Evolutionary conservation across 2,329 filamentous ascomycete genomes (phyloP).

Genomic region (Penicillium decumbens): DNA sequence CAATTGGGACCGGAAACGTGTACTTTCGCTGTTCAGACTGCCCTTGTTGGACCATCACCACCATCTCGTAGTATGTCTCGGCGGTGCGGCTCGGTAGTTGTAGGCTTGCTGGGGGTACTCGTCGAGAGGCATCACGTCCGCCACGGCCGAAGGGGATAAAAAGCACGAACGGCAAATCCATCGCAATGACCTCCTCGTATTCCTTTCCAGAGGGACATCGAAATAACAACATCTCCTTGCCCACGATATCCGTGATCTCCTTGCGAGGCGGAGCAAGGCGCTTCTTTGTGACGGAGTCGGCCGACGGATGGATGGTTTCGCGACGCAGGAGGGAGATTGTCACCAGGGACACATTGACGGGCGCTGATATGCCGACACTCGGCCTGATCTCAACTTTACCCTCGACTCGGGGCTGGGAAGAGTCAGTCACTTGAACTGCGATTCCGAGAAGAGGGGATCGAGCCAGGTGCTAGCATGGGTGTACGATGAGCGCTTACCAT

Average conservation of each 20-base stretch:
- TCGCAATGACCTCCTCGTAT: slow-evolving; percentile 81
- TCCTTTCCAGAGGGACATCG: slow-evolving; percentile 79
- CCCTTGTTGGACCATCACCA: slow-evolving; percentile 92
- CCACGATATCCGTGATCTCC: slow-evolving; percentile 86
- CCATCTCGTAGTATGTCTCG: slow-evolving; percentile 94
- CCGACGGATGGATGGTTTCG: slow-evolving; percentile 94
- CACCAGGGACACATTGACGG: slow-evolving; percentile 85
- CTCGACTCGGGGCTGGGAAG: slow-evolving; percentile 79
- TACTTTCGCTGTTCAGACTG: slow-evolving; percentile 84
- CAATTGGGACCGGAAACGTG: slow-evolving; percentile 81
- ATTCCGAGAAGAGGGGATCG: background rate
- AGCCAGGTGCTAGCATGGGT: background rate
- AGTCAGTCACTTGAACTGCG: slow-evolving; percentile 9
- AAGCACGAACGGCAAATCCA: slow-evolving; percentile 95
- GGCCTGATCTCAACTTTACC: slow-evolving; percentile 96
- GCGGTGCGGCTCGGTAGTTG: slow-evolving; percentile 89
- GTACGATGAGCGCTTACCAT: slow-evolving; percentile 60
- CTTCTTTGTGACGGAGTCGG: slow-evolving; percentile 89
- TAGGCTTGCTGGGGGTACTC: slow-evolving; percentile 87
- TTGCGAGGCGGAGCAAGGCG: slow-evolving; percentile 84
- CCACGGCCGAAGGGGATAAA: slow-evolving; percentile 94
- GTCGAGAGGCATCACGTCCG: slow-evolving; percentile 80
- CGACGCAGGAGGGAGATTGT: slow-evolving; percentile 88
- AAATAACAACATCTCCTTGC: slow-evolving; percentile 90
- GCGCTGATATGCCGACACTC: slow-evolving; percentile 75